Base-by-base conservation (phyloP, 805 yeast species). In the Wickerhamomyces ciferrii region DNA sequence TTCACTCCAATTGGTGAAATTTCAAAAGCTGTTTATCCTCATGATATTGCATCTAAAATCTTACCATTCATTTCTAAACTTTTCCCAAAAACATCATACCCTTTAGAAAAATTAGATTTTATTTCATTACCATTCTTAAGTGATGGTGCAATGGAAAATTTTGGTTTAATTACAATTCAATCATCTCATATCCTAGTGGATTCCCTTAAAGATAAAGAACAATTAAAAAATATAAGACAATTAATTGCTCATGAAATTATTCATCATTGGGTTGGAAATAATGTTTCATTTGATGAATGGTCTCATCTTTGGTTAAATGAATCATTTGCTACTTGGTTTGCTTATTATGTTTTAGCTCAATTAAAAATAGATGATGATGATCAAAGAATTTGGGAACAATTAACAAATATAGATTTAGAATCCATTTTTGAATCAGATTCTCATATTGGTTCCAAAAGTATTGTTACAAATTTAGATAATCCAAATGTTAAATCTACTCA, bases 101-200 rank as follows among this genome's bases (percentile, higher is more conserved):
- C 92, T 1, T 63, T 83, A 48, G 65, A 71, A 2, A 86, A 87
- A 53, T 63, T 87, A 23, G 94, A 86, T 58, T 65, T 87, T 41
- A 77, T 82, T 4, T 77, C 86, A 1, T 61, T 87, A 9, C 94
- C 94, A 10, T 83, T 81, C 54, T 67, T 87, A 46, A 72, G 80
- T 25, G 92, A 85, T 59, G 86, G 87, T 48, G 95, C 87, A 2
- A 86, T 84, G 81, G 95, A 87, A 60, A 85, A 86, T 60, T 82
- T 84, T 78, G 86, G 88, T 4, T 64, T 84, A 65, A 72, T 87
- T 43, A 77, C 84, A 2, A 70, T 83, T 8, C 74, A 81, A 45
- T 73, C 76, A 43, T 73, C 74, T 41, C 82, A 79, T 52, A 53
- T 76, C 8, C 50, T 77, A 18, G 50, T 72, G 15, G 68, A 74